Conservation (phyloP, 768 basidiomycete species). For the Naganishia antarctica region DNA sequence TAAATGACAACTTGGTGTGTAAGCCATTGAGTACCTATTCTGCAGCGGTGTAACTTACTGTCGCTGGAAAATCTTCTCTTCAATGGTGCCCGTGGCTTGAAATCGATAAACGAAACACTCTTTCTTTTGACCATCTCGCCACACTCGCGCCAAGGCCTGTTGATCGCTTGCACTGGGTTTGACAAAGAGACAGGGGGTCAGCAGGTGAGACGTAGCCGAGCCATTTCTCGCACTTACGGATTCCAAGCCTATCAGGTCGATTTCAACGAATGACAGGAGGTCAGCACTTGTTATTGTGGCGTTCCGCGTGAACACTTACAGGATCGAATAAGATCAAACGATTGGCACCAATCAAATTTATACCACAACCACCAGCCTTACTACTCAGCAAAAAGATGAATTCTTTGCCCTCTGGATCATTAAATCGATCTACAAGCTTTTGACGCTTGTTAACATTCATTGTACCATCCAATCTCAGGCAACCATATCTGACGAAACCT, state of each 20-base stretch:
- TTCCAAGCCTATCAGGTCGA: constrained; percentile 28
- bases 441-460: constrained; percentile 88
- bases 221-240: constrained; percentile 28
- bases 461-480: constrained; percentile 87
- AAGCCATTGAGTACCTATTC: not conserved
- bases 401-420: constrained; percentile 50
- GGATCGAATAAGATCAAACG: constrained; percentile 55
- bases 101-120: constrained; percentile 99
- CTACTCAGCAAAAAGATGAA: constrained; percentile 50
- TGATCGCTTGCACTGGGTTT: constrained; percentile 76
- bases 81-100: constrained; percentile 92
- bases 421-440: constrained; percentile 59
- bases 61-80: constrained; percentile 98
- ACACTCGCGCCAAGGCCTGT: constrained; percentile 94
- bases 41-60: constrained; percentile 57
- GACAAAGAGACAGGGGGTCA: not conserved
- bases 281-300: not conserved
- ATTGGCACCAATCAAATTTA: constrained; percentile 51
- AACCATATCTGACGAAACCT: constrained; percentile 64
- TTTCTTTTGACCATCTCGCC: constrained; percentile 99
- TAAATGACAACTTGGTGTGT: constrained; percentile 15
- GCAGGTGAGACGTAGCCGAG: not conserved
- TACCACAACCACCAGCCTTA: constrained; percentile 51
- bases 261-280: not conserved
- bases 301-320: not conserved